Conservation (phyloP, 495 filamentous ascomycete species). For the Penicillium chermesinum region DNA sequence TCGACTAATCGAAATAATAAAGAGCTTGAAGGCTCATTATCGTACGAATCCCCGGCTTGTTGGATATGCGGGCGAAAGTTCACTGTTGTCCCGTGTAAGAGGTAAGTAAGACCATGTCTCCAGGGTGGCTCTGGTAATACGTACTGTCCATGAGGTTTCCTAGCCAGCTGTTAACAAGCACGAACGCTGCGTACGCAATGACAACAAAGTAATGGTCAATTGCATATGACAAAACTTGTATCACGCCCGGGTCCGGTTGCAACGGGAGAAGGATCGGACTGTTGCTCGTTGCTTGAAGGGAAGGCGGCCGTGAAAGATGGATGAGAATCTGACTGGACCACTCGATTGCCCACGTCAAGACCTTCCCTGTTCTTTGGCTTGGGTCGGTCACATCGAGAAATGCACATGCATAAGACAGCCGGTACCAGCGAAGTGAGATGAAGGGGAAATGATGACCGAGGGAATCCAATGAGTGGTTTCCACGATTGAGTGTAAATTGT, state of each 20-base stretch:
- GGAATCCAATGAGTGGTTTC: background rate
- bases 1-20: slow-evolving; percentile 2
- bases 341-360: slow-evolving; percentile 4
- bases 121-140: background rate
- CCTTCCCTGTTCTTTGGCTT: slow-evolving; percentile 1
- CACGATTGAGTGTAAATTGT: background rate
- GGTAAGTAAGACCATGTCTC: too few relatives aligned
- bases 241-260: slow-evolving; percentile 1
- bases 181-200: slow-evolving; percentile 1
- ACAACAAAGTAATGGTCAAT: slow-evolving; percentile 6
- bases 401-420: slow-evolving; percentile 1
- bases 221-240: slow-evolving; percentile 2
- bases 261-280: background rate
- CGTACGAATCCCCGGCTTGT: background rate
- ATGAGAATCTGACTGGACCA: slow-evolving; percentile 4
- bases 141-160: slow-evolving; percentile 1
- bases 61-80: background rate
- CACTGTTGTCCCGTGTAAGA: too few relatives aligned
- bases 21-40: background rate
- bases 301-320: background rate
- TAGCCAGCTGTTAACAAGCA: slow-evolving; percentile 5
- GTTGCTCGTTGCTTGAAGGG: background rate
- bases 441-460: slow-evolving; percentile 3
- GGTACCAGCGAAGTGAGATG: slow-evolving; percentile 2
- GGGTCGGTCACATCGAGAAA: slow-evolving; percentile 1